These are phyloP conservation scores for Xylaria sp. DNA, from an alignment of 2,329 filamentous ascomycete genomes.

Conservation along the genomic window DNA sequence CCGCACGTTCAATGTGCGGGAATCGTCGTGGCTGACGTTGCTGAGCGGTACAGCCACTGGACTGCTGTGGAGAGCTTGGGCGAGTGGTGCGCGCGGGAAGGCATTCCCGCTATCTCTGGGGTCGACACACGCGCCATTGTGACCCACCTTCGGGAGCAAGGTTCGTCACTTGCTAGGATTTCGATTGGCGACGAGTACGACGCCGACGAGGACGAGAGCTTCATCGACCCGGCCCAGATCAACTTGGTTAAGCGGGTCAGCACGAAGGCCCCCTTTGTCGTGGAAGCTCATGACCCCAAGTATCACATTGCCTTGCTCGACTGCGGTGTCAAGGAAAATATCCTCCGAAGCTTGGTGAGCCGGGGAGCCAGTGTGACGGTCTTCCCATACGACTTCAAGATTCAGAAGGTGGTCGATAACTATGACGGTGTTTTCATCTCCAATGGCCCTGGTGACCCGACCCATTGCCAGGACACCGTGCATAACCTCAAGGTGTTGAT, in stretches of 20 bases:
- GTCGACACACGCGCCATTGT: conserved; percentile 98
- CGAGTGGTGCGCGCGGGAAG: conserved; percentile 95
- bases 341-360: conserved; percentile 88
- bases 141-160: conserved; percentile 92
- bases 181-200: conserved; percentile 97
- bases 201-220: conserved; percentile 96
- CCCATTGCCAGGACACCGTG: conserved; percentile 91
- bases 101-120: conserved; percentile 92
- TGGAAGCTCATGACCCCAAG: conserved; percentile 79
- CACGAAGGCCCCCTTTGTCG: conserved; percentile 97
- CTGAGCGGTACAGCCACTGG: conserved; percentile 96
- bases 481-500: conserved; percentile 91
- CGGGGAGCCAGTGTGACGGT: conserved; percentile 91
- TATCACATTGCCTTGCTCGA: conserved; percentile 94
- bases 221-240: conserved; percentile 92
- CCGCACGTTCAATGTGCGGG: conserved; percentile 96
- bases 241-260: conserved; percentile 95
- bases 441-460: conserved; percentile 97
- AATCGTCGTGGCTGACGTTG: conserved; percentile 93
- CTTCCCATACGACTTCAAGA: conserved; percentile 95
- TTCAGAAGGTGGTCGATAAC: conserved; percentile 97
- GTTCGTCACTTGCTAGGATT: conserved; percentile 93
- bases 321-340: conserved; percentile 99
- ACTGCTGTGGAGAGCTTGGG: conserved; percentile 92
- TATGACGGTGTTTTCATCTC: conserved; percentile 99